Base-by-base conservation (phyloP, 306 rosid genomes). In the Cucurbita pepo region DNA sequence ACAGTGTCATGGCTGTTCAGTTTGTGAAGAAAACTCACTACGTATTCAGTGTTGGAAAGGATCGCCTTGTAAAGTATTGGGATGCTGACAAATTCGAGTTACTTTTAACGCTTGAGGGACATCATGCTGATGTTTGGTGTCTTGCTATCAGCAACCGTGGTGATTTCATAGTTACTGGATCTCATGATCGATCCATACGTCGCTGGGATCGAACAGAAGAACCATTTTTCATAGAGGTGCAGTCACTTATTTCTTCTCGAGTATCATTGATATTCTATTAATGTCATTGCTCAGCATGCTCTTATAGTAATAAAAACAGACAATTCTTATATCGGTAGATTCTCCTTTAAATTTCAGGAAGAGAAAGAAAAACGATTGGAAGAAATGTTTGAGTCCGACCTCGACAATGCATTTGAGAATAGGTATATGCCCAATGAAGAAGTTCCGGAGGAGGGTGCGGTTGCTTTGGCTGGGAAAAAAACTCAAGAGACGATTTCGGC, bases 151-250 rank as follows among this genome's bases (percentile, higher is more conserved):
- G 98, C 80, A 89, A 70, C 77, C 92, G 91, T 71, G 98, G 98
- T 71, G 98, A 94, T 81, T 94, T 94, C 65, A 50, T 94, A 76
- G 87, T 90, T 70, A 89, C 97, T 8, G 98, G 98, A 71, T 94
- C 97, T 79, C 95, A 89, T 80, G 97, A 94, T 66, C 88, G 95
- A 58, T 94, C 98, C 57, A 90, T 94, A 62, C 91, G 97, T 60
- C 97, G 97, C 19, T 94, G 98, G 97, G 97, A 94, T 80, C 97
- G 98, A 78, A 90, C 97, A 2, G 98, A 94, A 79, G 97, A 91
- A 73, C 96, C 92, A 64, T 94, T 94, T 84, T 90, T 94, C 82
- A 85, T 94, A 72, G 98, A 94, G 96, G 98, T 90, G 80, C 79
- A 25, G 54, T 25, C 56, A 84, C 30, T 77, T 79, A 45, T 69